Conservation (phyloP, 176 grass and related monocot genomes). For the sorghum (Sorghum bicolor) region Sorghum_bicolor_NCBIv3 NC_012873.2:5081001-5081500, state of each 20-base stretch:
- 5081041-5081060: too few relatives aligned
- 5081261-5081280: not conserved
- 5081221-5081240: not conserved
- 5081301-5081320: not conserved
- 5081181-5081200: too few relatives aligned
- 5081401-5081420: not conserved
- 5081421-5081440: constrained; percentile 8
- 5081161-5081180: too few relatives aligned
- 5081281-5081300: not conserved
- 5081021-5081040: too few relatives aligned
- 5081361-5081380: not conserved
- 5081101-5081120: too few relatives aligned
- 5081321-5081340: not conserved
- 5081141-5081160: too few relatives aligned
- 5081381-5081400: constrained; percentile 6
- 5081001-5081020: too few relatives aligned
- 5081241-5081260: not conserved
- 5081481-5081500: constrained; percentile 16
- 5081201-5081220: not conserved
- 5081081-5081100: not conserved
- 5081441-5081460: not conserved
- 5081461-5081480: constrained; percentile 42
- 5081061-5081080: not conserved
- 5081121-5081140: too few relatives aligned
- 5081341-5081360: not conserved